Percentiles rank a stretch among this genome's conserved stretches.
These are phyloP conservation scores for Ophiostoma piceae DNA, from an alignment of 2,329 filamentous ascomycete species.

Conservation along the genomic window DNA sequence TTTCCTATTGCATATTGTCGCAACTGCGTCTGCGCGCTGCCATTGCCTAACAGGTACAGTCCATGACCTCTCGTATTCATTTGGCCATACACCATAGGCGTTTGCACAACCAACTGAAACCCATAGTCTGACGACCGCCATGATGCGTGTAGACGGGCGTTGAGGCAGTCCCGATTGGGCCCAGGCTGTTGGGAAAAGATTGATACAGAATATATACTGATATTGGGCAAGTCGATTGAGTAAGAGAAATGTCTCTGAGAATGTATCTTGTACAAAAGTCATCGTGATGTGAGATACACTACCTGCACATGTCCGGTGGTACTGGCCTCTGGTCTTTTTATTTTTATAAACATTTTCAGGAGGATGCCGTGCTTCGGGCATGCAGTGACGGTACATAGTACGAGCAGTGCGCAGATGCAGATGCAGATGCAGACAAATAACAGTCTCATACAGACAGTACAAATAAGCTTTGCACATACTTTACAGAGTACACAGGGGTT, in stretches of 20 bases:
- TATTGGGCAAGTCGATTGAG: not conserved
- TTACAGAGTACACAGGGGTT: not conserved
- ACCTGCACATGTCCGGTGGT: not conserved
- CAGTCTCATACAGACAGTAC: not conserved
- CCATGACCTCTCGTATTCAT: not conserved
- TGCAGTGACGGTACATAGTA: not conserved
- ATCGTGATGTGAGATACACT: not conserved
- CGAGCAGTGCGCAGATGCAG: not conserved
- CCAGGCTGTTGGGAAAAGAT: not conserved
- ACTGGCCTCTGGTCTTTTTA: not conserved
- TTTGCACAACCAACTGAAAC: conserved; percentile 5
- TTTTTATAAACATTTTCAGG: not conserved
- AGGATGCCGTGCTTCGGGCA: not conserved
- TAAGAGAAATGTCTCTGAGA: not conserved
- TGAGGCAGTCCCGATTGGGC: not conserved
- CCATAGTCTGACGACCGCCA: not conserved
- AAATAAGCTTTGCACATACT: not conserved
- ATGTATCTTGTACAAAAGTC: not conserved
- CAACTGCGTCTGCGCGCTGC: not conserved
- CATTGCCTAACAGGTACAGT: not conserved
- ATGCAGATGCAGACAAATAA: too few species aligned
- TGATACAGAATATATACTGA: not conserved
- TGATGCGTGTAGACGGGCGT: not conserved
- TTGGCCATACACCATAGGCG: not conserved
- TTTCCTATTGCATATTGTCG: not conserved